Evolutionary conservation across 176 grass and related monocot species (phyloP).

Genomic region (Neostapfia colusana): DNA sequence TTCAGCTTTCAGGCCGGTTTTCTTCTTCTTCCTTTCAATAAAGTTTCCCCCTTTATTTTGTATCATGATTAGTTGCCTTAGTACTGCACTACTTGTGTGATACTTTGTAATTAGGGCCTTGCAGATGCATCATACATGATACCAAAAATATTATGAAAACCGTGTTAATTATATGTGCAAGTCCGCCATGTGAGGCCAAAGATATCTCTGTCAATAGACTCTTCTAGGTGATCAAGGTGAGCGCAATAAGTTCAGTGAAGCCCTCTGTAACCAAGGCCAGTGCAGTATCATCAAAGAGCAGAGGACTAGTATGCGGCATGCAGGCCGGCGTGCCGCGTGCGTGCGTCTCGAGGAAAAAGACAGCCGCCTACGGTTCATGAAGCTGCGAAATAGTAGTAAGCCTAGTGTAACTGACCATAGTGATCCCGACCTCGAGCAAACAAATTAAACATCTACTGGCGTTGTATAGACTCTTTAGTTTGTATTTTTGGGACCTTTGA

Average conservation of each 20-base stretch:
- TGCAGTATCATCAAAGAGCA: not conserved
- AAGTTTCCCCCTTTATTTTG: not conserved
- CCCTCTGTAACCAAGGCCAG: not conserved
- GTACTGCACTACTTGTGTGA: not conserved
- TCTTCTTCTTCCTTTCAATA: not conserved
- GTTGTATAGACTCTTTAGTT: not conserved
- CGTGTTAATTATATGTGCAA: not conserved
- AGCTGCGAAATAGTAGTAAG: not conserved
- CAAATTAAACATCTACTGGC: not conserved
- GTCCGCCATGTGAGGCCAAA: not conserved
- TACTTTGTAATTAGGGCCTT: not conserved
- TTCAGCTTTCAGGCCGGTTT: not conserved
- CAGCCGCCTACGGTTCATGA: not conserved
- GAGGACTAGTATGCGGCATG: not conserved
- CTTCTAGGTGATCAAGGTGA: not conserved
- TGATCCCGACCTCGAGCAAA: not conserved
- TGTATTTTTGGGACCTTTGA: not conserved
- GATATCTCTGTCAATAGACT: not conserved
- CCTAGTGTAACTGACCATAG: not conserved
- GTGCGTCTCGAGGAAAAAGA: slow-evolving; percentile 41
- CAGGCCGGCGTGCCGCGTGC: not conserved
- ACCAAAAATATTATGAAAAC: not conserved
- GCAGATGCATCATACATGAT: slow-evolving; percentile 12
- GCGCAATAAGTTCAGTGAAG: not conserved
- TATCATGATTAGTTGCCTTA: not conserved